phyloP scores from a whole-genome alignment of 1,284 basidiomycete species.

The Puccinia polysora region DNA sequence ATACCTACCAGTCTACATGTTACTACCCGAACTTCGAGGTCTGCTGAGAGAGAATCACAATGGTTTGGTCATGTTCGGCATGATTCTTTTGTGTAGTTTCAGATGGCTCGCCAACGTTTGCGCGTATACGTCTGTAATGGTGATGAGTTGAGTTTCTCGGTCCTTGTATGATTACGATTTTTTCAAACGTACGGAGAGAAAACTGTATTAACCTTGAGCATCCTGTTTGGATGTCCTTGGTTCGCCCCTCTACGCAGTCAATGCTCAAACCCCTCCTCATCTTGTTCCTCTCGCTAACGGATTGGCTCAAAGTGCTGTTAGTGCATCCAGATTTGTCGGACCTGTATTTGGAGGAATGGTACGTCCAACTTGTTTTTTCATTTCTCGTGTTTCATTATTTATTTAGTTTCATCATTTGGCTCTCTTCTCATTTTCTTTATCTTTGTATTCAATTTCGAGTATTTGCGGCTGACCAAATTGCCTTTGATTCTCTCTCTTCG shows the following conservation, averaged over 20 bases:
- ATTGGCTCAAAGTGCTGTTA: constrained; percentile 54
- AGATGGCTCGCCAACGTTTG: constrained; percentile 54
- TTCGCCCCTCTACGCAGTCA: too few species aligned
- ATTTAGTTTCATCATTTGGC: constrained; percentile 18
- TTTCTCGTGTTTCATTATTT: background rate
- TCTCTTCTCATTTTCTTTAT: too few species aligned
- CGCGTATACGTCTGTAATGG: constrained; percentile 52
- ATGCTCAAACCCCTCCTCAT: constrained; percentile 55
- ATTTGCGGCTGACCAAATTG: background rate
- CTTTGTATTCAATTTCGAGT: too few species aligned
- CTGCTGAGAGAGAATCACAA: constrained; percentile 58
- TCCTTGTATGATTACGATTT: background rate
- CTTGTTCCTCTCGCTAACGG: constrained; percentile 55
- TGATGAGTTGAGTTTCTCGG: constrained; percentile 40
- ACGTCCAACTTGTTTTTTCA: background rate
- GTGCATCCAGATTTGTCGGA: constrained; percentile 54
- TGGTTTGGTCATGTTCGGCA: constrained; percentile 55
- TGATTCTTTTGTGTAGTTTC: constrained; percentile 53
- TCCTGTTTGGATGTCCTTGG: constrained; percentile 22
- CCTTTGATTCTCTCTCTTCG: constrained; percentile 45
- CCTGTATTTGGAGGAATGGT: constrained; percentile 49
- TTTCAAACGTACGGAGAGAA: background rate
- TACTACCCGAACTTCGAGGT: constrained; percentile 54
- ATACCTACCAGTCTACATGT: constrained; percentile 48
- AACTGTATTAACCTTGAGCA: background rate